Conservation (phyloP, 2,329 filamentous ascomycete species). For the Fusarium ramigenum region DNA sequence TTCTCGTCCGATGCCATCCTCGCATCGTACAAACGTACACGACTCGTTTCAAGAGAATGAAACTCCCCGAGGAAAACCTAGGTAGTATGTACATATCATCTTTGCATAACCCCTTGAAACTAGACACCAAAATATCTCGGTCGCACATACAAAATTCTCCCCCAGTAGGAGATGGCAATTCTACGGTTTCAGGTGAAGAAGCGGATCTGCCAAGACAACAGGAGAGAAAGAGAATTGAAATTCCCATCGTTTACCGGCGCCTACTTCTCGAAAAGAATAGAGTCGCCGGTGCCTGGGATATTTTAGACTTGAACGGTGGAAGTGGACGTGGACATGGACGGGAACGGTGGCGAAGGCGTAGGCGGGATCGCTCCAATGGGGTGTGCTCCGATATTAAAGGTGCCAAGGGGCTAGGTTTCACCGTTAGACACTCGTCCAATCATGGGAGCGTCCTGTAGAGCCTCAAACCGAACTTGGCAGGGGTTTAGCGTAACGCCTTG, state of each 20-base stretch:
- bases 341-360: background rate
- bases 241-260: background rate
- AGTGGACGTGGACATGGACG: background rate
- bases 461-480: slow-evolving; percentile 30
- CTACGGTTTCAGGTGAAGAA: slow-evolving; percentile 31
- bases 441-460: slow-evolving; percentile 6
- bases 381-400: slow-evolving; percentile 35
- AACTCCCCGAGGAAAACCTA: background rate
- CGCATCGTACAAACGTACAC: background rate
- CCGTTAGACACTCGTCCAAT: slow-evolving; percentile 22
- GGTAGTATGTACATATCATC: background rate
- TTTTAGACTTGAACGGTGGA: background rate
- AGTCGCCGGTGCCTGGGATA: background rate
- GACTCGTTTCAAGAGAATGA: slow-evolving; percentile 15
- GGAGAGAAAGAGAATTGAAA: background rate
- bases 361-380: slow-evolving; percentile 11
- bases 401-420: slow-evolving; percentile 27
- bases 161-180: slow-evolving; percentile 26
- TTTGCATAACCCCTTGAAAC: slow-evolving; percentile 21
- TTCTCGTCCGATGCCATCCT: slow-evolving; percentile 1
- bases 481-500: slow-evolving; percentile 14
- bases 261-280: slow-evolving; percentile 10
- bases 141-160: slow-evolving; percentile 14
- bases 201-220: background rate
- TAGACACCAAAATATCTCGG: background rate